phyloP scores from a whole-genome alignment of 2,329 filamentous ascomycete genomes.

The Fusarium devonianum region DNA sequence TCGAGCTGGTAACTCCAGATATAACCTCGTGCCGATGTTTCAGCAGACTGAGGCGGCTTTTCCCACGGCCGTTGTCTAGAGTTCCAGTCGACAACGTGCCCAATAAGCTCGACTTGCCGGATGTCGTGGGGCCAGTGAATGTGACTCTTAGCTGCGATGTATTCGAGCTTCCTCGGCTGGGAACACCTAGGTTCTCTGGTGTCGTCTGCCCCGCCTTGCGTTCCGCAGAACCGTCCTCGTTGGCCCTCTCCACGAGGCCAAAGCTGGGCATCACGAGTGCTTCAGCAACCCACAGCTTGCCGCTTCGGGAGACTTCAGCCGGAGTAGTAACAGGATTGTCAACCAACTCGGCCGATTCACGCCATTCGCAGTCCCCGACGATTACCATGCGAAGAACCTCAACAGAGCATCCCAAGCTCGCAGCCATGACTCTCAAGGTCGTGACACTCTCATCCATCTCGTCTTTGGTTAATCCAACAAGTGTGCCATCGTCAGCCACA shows the following conservation, averaged over 20 bases:
- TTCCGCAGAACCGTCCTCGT: constrained; percentile 4
- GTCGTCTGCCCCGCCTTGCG: constrained; percentile 4
- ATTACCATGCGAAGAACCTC: constrained; percentile 81
- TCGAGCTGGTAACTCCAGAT: constrained; percentile 91
- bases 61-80: constrained; percentile 90
- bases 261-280: constrained; percentile 82
- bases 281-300: constrained; percentile 85
- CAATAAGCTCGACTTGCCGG: constrained; percentile 89
- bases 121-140: constrained; percentile 86
- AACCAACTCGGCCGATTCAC: constrained; percentile 52
- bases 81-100: constrained; percentile 88
- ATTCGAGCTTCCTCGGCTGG: constrained; percentile 57
- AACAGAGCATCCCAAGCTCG: constrained; percentile 85
- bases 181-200: constrained; percentile 32
- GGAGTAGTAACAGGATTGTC: constrained; percentile 38
- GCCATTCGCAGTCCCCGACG: constrained; percentile 85
- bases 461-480: constrained; percentile 86
- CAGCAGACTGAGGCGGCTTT: constrained; percentile 84
- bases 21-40: constrained; percentile 93
- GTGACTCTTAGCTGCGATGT: constrained; percentile 85
- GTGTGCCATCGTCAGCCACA: constrained; percentile 90
- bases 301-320: constrained; percentile 43
- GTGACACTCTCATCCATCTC: constrained; percentile 91
- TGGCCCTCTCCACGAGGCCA: constrained; percentile 45
- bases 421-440: constrained; percentile 89